A percentile compares a stretch with the other conserved stretches of the same genome.
phyloP scores from a whole-genome alignment of 1,139 yeast genomes.

The Hyphopichia burtonii region DNA sequence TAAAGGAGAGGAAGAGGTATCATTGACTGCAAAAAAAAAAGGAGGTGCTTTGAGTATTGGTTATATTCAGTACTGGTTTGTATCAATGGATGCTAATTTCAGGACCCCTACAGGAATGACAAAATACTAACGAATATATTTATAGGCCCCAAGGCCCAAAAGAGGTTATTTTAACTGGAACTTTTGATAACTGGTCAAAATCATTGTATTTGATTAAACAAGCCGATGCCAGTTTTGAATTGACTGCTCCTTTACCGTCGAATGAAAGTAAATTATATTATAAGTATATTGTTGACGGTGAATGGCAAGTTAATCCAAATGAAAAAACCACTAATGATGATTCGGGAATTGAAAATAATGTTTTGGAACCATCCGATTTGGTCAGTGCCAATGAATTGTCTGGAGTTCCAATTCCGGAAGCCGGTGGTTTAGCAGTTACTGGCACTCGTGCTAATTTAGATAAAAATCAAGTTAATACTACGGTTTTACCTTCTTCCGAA shows the following conservation, averaged over 20 bases:
- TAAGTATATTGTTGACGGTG: constrained; percentile 75
- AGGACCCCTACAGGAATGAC: neutral
- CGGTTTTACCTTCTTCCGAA: constrained; percentile 58
- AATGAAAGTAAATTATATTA: constrained; percentile 48
- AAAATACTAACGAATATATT: constrained; percentile 7
- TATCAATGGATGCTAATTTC: constrained; percentile 1
- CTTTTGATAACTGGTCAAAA: constrained; percentile 74
- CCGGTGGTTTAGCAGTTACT: constrained; percentile 40
- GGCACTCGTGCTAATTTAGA: constrained; percentile 6
- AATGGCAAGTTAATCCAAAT: constrained; percentile 54
- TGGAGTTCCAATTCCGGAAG: constrained; percentile 55
- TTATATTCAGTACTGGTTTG: constrained; percentile 1
- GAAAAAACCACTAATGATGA: constrained; percentile 48
- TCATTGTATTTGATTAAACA: constrained; percentile 58
- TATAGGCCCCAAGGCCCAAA: constrained; percentile 73
- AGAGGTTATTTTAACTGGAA: constrained; percentile 72
- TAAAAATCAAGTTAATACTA: constrained; percentile 34
- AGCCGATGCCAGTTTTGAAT: constrained; percentile 57
- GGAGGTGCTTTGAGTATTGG: too few relatives aligned
- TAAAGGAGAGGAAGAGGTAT: too few relatives aligned
- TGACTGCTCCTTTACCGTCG: constrained; percentile 53
- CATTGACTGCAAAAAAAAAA: too few relatives aligned
- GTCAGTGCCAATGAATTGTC: constrained; percentile 20
- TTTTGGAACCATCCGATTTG: constrained; percentile 44
- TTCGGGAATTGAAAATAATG: constrained; percentile 63